These are phyloP conservation scores for Ophiobolus disseminans DNA, from an alignment of 2,329 filamentous ascomycete species.

Conservation along the genomic window DNA sequence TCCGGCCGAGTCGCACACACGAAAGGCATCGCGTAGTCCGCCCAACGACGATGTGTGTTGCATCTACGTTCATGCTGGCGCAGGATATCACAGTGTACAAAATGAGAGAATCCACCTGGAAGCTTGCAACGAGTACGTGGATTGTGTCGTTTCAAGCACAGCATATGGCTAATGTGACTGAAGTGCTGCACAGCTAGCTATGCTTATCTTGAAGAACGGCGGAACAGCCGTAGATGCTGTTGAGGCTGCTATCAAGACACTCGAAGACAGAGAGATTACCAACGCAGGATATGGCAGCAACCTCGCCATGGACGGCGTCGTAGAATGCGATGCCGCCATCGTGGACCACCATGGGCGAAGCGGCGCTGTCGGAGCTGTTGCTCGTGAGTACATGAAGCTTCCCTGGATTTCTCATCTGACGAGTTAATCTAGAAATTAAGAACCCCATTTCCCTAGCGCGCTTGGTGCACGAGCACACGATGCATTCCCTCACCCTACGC, in stretches of 20 bases:
- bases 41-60: slow-evolving; percentile 65
- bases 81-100: slow-evolving; percentile 86
- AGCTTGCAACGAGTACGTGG: slow-evolving; percentile 85
- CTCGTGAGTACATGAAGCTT: slow-evolving; percentile 67
- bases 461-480: slow-evolving; percentile 78
- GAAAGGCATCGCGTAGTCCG: slow-evolving; percentile 51
- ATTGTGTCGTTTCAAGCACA: background rate
- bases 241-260: slow-evolving; percentile 82
- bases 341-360: slow-evolving; percentile 91
- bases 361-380: slow-evolving; percentile 89
- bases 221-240: slow-evolving; percentile 85
- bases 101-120: slow-evolving; percentile 86
- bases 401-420: slow-evolving; percentile 18
- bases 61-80: slow-evolving; percentile 95
- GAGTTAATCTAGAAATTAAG: slow-evolving; percentile 71
- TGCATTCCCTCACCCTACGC: slow-evolving; percentile 77
- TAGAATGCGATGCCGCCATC: slow-evolving; percentile 93
- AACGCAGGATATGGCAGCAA: slow-evolving; percentile 98
- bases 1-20: slow-evolving; percentile 27
- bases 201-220: slow-evolving; percentile 80
- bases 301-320: slow-evolving; percentile 83
- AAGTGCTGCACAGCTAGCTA: slow-evolving; percentile 83
- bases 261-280: slow-evolving; percentile 95
- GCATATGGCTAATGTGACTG: slow-evolving; percentile 11
- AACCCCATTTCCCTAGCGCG: slow-evolving; percentile 92